Evolutionary conservation across 2,329 filamentous ascomycete species (phyloP).

Genomic region (Meredithiella fracta): DNA sequence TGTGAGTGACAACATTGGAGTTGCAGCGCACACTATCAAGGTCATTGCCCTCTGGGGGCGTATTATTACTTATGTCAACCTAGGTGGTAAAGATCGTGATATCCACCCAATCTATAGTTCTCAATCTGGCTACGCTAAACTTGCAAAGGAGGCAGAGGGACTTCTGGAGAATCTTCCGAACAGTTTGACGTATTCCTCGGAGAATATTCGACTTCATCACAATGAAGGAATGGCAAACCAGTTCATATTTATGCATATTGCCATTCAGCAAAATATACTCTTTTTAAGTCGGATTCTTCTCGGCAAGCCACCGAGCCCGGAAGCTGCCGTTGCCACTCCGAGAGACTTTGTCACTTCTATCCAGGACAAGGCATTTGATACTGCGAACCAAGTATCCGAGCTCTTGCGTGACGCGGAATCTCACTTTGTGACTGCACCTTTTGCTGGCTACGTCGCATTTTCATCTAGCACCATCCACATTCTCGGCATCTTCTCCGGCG

Average conservation of each 20-base stretch:
- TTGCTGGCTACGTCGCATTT: constrained; percentile 89
- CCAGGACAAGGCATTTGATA: constrained; percentile 59
- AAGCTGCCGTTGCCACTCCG: constrained; percentile 40
- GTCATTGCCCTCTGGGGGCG: constrained; percentile 78
- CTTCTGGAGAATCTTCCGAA: constrained; percentile 55
- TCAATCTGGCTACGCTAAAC: constrained; percentile 56
- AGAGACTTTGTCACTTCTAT: constrained; percentile 62
- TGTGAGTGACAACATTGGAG: constrained; percentile 69
- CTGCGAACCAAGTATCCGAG: constrained; percentile 73
- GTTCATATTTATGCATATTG: constrained; percentile 81
- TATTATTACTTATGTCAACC: constrained; percentile 76
- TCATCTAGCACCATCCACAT: constrained; percentile 90
- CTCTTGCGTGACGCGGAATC: constrained; percentile 62
- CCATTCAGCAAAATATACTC: constrained; percentile 74
- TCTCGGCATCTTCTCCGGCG: constrained; percentile 77
- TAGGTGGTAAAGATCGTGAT: constrained; percentile 72
- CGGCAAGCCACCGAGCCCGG: constrained; percentile 25
- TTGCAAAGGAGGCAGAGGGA: constrained; percentile 54
- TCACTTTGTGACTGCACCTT: constrained; percentile 72
- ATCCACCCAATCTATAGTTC: constrained; percentile 62
- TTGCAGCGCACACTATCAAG: constrained; percentile 77
- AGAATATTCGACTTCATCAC: constrained; percentile 72
- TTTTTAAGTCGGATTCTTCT: constrained; percentile 56
- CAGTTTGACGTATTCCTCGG: constrained; percentile 54
- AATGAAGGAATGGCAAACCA: constrained; percentile 79